Evolutionary conservation across 2,329 filamentous ascomycete species (phyloP).

Genomic region (Lachnellula arida): DNA sequence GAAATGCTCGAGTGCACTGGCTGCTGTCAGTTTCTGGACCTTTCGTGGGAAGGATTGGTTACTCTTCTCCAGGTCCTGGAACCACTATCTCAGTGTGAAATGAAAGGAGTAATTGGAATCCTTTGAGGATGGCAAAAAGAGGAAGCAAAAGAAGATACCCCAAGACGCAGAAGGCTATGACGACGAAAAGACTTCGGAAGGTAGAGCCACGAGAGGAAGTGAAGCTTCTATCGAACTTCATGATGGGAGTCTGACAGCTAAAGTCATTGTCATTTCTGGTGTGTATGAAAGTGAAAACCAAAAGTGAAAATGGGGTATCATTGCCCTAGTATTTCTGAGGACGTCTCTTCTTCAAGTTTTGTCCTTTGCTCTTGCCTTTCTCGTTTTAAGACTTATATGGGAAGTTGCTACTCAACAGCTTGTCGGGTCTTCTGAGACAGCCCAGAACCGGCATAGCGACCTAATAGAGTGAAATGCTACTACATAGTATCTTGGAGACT

Average conservation of each 20-base stretch:
- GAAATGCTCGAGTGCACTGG: conserved; percentile 20
- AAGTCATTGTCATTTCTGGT: neutral
- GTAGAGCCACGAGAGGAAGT: neutral
- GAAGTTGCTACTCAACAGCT: too few species aligned
- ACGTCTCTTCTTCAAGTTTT: neutral
- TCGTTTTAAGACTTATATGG: too few species aligned
- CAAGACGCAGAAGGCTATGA: neutral
- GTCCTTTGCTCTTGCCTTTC: too few species aligned
- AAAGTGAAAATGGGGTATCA: neutral
- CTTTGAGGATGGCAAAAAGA: neutral
- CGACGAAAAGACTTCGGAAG: neutral
- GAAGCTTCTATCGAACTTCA: neutral
- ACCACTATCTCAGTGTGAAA: neutral
- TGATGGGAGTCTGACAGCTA: neutral
- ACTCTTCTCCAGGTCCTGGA: conserved; percentile 15
- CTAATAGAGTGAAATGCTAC: too few species aligned
- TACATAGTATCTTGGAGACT: too few species aligned
- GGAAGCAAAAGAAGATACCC: neutral
- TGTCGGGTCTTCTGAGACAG: too few species aligned
- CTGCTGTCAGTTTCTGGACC: neutral
- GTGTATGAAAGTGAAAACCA: neutral
- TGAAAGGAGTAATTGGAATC: neutral
- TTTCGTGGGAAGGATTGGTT: neutral
- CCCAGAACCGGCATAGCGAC: too few species aligned
- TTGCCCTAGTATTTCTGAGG: neutral